A percentile compares a stretch with the other conserved stretches of the same genome.
Conservation (phyloP, 2,329 filamentous ascomycete genomes). For the Leptosphaerulina australis region DNA sequence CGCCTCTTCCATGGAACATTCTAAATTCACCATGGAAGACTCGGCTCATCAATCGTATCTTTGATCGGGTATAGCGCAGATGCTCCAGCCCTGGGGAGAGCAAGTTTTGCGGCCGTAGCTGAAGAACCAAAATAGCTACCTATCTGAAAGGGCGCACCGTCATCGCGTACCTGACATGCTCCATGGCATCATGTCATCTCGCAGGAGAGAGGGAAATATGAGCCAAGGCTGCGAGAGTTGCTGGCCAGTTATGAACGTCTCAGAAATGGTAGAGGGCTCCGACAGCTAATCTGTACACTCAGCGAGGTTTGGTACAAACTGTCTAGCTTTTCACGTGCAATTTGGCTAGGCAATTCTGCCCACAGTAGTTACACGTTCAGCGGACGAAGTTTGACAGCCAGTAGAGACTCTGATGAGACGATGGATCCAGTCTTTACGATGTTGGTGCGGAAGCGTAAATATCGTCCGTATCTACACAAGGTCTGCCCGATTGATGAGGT, state of each 20-base stretch:
- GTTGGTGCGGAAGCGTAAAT: background rate
- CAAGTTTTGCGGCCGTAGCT: constrained; percentile 3
- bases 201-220: too few relatives aligned
- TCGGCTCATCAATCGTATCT: background rate
- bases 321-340: too few relatives aligned
- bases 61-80: background rate
- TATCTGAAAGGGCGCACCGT: background rate
- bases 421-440: background rate
- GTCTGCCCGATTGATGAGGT: too few relatives aligned
- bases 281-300: too few relatives aligned
- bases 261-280: too few relatives aligned
- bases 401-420: background rate
- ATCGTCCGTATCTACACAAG: too few relatives aligned
- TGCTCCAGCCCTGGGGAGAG: background rate
- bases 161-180: background rate
- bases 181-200: background rate
- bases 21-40: constrained; percentile 1
- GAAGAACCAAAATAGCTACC: constrained; percentile 7
- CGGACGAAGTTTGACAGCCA: too few relatives aligned
- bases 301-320: too few relatives aligned
- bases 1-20: background rate
- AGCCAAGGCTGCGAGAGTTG: too few relatives aligned
- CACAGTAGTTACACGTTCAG: too few relatives aligned
- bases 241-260: too few relatives aligned
- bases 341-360: too few relatives aligned